Conservation (phyloP, 352 stramenopile species). For the Globisporangium middletonii region DNA sequence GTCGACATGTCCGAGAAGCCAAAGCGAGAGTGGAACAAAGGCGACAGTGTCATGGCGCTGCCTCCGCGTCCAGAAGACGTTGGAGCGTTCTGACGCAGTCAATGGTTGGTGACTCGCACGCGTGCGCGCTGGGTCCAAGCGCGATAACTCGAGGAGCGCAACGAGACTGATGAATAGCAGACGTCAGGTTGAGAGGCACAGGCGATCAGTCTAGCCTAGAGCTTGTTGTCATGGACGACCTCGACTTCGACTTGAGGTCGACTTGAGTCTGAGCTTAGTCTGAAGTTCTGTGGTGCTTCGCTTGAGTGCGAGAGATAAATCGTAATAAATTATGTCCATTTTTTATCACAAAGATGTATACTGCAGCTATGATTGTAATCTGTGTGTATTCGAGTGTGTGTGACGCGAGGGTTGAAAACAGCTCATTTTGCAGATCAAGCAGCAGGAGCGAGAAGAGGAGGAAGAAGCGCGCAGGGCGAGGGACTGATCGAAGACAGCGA, state of each 20-base stretch:
- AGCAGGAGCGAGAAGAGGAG: not conserved
- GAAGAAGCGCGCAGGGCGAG: not conserved
- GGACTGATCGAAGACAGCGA: slow-evolving; percentile 6
- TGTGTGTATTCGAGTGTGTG: not conserved
- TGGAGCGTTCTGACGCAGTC: not conserved
- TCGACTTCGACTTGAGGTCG: too few species aligned
- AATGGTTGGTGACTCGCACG: not conserved
- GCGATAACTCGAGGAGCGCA: not conserved
- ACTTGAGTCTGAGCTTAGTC: too few species aligned
- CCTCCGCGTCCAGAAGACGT: not conserved
- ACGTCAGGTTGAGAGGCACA: too few species aligned
- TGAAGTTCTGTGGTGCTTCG: too few species aligned
- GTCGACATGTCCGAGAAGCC: slow-evolving; percentile 30
- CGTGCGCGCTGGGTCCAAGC: not conserved
- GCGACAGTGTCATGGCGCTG: slow-evolving; percentile 4
- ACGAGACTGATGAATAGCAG: too few species aligned
- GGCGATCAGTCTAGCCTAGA: too few species aligned
- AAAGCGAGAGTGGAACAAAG: slow-evolving; percentile 11
- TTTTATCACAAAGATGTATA: not conserved
- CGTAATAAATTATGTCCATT: too few species aligned
- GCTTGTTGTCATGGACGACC: too few species aligned
- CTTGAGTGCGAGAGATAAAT: too few species aligned
- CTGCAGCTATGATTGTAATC: not conserved
- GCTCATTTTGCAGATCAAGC: not conserved
- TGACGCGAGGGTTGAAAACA: not conserved